Percentiles rank a stretch among this genome's conserved stretches.
These are phyloP conservation scores for Tolypocladium tropicale DNA, from an alignment of 2,329 filamentous ascomycete genomes.

Conservation along the genomic window DNA sequence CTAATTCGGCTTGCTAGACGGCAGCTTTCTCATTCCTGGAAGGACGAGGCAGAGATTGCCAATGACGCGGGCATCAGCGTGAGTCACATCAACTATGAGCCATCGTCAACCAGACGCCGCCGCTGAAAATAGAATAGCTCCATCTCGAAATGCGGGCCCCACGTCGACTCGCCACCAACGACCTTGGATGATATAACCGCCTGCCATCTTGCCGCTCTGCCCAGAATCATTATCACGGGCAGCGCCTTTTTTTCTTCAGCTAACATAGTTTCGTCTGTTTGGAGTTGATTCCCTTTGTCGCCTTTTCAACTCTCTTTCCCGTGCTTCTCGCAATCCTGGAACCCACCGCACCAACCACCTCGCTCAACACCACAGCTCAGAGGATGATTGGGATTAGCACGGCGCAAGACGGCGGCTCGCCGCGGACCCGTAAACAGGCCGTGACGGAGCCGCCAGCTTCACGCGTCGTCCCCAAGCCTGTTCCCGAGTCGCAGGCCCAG, in stretches of 20 bases:
- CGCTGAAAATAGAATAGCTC: background rate
- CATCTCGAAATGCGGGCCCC: background rate
- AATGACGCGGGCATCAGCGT: background rate
- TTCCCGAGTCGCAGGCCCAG: slow-evolving; percentile 51
- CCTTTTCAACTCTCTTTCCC: background rate
- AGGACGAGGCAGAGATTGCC: background rate
- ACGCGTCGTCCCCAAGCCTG: slow-evolving; percentile 52
- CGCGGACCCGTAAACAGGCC: slow-evolving; percentile 31
- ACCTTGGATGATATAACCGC: background rate
- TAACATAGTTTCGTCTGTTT: background rate
- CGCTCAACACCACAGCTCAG: background rate
- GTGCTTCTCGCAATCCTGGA: background rate
- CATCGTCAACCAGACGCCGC: background rate
- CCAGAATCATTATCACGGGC: background rate
- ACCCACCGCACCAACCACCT: background rate
- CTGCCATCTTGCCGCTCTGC: background rate
- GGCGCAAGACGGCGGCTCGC: slow-evolving; percentile 15
- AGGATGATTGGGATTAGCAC: slow-evolving; percentile 28
- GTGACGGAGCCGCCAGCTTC: slow-evolving; percentile 31
- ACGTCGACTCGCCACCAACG: background rate
- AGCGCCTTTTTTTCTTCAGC: background rate
- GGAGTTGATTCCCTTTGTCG: background rate
- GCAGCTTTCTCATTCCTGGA: too few relatives aligned
- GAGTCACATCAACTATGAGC: background rate
- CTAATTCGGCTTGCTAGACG: background rate